Evolutionary conservation across 2,329 filamentous ascomycete genomes (phyloP), one percentile per base, ranked within the genome.

Genomic region (Exophiala viscosa): DNA sequence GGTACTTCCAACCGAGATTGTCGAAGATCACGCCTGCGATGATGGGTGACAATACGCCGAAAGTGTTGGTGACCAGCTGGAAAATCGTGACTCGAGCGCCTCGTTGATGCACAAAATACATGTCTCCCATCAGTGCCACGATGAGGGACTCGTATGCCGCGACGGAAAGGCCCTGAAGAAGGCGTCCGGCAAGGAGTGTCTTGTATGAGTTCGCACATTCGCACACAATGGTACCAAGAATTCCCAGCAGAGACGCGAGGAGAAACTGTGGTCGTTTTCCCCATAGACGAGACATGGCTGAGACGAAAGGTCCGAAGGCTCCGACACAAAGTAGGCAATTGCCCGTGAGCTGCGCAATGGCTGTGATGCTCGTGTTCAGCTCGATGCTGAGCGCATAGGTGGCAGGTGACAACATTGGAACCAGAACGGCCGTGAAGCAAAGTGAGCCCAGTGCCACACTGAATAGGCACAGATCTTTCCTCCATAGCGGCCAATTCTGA

Each of bases 61-160:
- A 32, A 11, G 42, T 47, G 35, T 46, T 47, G 28, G 45, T 31
- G 32, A 57, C 31, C 10, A 60, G 47, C 17, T 47, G 49, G 44
- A 54, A 55, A 8, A 54, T 43, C 13, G 56, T 46, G 32, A 60
- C 41, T 15, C 52, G 50, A 10, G 33, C 13, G 3, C 58, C 58
- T 38, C 58, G 41, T 45, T 60, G 36, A 35, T 60, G 58, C 14
- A 55, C 49, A 45, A 57, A 60, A 52, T 70, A 74, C 57, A 74
- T 63, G 49, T 77, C 74, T 1, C 72, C 68, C 2, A 76, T 67
- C 3, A 69, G 71, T 9, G 76, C 71, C 55, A 76, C 76, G n/a
- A 70, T 70, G 10, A 79, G 60, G 8, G 71, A 73, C 58, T 79
- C 76, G 17, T 76, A 71, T 0, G 76, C 75, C 2, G 75, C 70